A percentile compares a stretch with the other conserved stretches of the same genome.
These are phyloP conservation scores for Dactylellina sp. DNA, from an alignment of 2,329 filamentous ascomycete species.

Conservation along the genomic window DNA sequence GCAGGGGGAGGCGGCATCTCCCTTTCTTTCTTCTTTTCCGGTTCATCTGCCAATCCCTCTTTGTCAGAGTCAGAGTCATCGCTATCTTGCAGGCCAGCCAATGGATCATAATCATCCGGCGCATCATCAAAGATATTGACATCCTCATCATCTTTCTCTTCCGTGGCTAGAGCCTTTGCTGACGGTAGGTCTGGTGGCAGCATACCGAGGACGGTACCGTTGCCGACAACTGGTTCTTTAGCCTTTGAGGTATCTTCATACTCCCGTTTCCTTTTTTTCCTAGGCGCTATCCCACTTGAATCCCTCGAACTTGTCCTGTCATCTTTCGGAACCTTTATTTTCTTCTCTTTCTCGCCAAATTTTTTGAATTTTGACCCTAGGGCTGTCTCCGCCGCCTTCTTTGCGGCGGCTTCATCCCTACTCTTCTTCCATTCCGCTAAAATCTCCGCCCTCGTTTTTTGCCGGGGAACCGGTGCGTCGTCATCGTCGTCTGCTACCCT, in stretches of 20 bases:
- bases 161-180: conserved; percentile 57
- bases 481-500: conserved; percentile 72
- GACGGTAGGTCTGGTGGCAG: conserved; percentile 58
- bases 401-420: conserved; percentile 69
- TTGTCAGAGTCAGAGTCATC: conserved; percentile 65
- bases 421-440: conserved; percentile 75
- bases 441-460: conserved; percentile 75
- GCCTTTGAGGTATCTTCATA: conserved; percentile 11
- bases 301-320: conserved; percentile 71
- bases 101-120: conserved; percentile 75
- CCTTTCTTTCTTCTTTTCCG: conserved; percentile 61
- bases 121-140: conserved; percentile 75
- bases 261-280: conserved; percentile 64
- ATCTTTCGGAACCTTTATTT: conserved; percentile 66
- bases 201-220: conserved; percentile 58
- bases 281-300: conserved; percentile 73
- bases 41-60: conserved; percentile 66
- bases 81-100: conserved; percentile 69
- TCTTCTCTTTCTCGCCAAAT: conserved; percentile 66
- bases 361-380: conserved; percentile 74
- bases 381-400: conserved; percentile 67
- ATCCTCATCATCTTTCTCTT: conserved; percentile 67
- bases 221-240: conserved; percentile 23
- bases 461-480: conserved; percentile 70
- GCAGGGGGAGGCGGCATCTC: conserved; percentile 57